A percentile compares a stretch with the other conserved stretches of the same genome.
phyloP scores from a whole-genome alignment of 176 grass and related monocot genomes.

The Juncus effusus region DNA sequence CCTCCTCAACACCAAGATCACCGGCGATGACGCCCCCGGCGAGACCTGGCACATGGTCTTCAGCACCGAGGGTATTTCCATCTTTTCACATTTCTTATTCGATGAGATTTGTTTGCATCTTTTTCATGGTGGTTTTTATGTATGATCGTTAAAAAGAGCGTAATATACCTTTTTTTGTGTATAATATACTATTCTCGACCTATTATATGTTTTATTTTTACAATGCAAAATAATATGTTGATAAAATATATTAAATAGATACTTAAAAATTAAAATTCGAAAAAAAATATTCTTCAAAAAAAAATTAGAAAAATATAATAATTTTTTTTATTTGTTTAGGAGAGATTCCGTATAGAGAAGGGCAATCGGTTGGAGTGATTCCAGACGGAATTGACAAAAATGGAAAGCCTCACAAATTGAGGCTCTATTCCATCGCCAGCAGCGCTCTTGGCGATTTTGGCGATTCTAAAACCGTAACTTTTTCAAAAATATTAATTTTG shows the following conservation, averaged over 20 bases:
- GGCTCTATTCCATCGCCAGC: slow-evolving; percentile 93
- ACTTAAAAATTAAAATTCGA: too few relatives aligned
- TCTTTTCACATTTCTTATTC: background rate
- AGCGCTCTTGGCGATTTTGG: slow-evolving; percentile 89
- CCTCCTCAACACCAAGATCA: slow-evolving; percentile 99
- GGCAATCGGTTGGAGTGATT: slow-evolving; percentile 85
- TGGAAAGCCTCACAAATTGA: slow-evolving; percentile 89
- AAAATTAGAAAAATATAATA: too few relatives aligned
- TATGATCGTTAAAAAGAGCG: too few relatives aligned
- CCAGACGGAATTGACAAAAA: slow-evolving; percentile 85
- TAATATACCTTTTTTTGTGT: too few relatives aligned
- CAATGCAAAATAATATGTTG: too few relatives aligned
- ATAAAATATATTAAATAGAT: too few relatives aligned
- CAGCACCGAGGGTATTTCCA: slow-evolving; percentile 55
- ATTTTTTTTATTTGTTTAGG: slow-evolving; percentile 27
- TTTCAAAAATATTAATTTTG: background rate
- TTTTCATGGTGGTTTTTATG: too few relatives aligned
- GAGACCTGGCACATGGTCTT: slow-evolving; percentile 99
- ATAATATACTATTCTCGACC: too few relatives aligned
- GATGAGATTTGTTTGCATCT: too few relatives aligned
- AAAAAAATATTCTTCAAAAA: too few relatives aligned
- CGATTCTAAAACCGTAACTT: slow-evolving; percentile 71
- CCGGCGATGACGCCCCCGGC: slow-evolving; percentile 78
- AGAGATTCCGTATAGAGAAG: slow-evolving; percentile 73
- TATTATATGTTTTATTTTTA: too few relatives aligned